Evolutionary conservation across 2,329 filamentous ascomycete species (phyloP).

Genomic region (Cytospora mali): DNA sequence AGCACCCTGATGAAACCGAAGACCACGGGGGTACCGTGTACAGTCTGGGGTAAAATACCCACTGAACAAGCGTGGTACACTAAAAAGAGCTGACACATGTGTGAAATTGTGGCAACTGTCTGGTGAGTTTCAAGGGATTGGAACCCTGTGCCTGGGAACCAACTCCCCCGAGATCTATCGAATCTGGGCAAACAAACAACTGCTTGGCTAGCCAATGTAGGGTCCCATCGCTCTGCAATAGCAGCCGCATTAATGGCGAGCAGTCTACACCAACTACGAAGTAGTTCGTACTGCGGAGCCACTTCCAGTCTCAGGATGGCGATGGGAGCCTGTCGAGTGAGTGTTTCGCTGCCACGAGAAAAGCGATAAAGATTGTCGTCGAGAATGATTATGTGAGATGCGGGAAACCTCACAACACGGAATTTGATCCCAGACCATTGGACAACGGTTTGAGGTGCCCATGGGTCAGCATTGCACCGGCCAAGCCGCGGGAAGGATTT

Average conservation of each 20-base stretch:
- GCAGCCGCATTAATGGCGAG: not conserved
- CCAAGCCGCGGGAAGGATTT: not conserved
- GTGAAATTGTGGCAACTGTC: slow-evolving; percentile 51
- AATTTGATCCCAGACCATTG: not conserved
- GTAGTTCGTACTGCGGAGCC: too few species aligned
- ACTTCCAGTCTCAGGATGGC: too few species aligned
- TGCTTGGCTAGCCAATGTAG: slow-evolving; percentile 17
- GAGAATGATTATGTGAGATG: not conserved
- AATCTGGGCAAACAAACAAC: not conserved
- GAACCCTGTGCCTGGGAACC: slow-evolving; percentile 30
- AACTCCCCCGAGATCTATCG: not conserved
- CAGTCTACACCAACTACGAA: too few species aligned
- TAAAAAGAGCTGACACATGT: slow-evolving; percentile 49
- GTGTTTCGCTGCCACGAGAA: too few species aligned
- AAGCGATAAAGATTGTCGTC: too few species aligned
- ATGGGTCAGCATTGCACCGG: not conserved
- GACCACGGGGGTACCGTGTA: not conserved
- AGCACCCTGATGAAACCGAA: too few species aligned
- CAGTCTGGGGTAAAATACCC: not conserved
- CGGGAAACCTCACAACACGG: not conserved
- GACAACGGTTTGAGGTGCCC: not conserved
- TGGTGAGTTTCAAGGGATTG: slow-evolving; percentile 58
- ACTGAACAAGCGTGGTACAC: slow-evolving; percentile 17
- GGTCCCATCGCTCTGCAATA: not conserved
- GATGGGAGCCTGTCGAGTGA: too few species aligned